Conservation (phyloP, 2,329 filamentous ascomycete genomes). For the Neofusicoccum ribis region DNA sequence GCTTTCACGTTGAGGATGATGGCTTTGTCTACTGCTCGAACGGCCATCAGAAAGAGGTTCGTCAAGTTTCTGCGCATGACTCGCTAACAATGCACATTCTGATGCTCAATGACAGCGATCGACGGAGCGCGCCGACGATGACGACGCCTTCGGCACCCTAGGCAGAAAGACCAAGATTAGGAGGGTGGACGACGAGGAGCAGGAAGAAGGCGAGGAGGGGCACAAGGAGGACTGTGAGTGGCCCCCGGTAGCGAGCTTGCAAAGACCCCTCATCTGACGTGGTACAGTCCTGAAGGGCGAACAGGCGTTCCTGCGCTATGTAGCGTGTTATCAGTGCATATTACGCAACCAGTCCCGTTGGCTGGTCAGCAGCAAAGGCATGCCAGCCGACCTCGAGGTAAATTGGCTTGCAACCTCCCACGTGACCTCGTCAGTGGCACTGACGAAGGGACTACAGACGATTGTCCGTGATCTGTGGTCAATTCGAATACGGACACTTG, state of each 20-base stretch:
- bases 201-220: slow-evolving; percentile 41
- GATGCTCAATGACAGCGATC: slow-evolving; percentile 23
- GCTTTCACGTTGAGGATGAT: slow-evolving; percentile 67
- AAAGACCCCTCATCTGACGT: neutral
- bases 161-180: neutral
- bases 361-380: slow-evolving; percentile 65
- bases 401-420: neutral
- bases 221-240: no score
- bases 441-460: slow-evolving; percentile 22
- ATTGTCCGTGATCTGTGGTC: slow-evolving; percentile 85
- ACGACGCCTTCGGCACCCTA: slow-evolving; percentile 50
- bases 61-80: slow-evolving; percentile 20
- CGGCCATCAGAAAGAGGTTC: slow-evolving; percentile 76
- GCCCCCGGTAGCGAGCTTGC: no score
- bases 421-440: no score
- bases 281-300: slow-evolving; percentile 58
- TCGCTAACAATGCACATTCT: neutral
- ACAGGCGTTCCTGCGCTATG: slow-evolving; percentile 72
- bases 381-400: slow-evolving; percentile 74
- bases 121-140: slow-evolving; percentile 42
- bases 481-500: slow-evolving; percentile 64
- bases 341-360: slow-evolving; percentile 78
- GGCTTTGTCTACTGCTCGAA: slow-evolving; percentile 77
- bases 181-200: slow-evolving; percentile 40
- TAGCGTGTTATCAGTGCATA: slow-evolving; percentile 82